Evolutionary conservation across 306 rosid genomes (phyloP).

Genomic region (Lithocarpus polystachyus): DNA sequence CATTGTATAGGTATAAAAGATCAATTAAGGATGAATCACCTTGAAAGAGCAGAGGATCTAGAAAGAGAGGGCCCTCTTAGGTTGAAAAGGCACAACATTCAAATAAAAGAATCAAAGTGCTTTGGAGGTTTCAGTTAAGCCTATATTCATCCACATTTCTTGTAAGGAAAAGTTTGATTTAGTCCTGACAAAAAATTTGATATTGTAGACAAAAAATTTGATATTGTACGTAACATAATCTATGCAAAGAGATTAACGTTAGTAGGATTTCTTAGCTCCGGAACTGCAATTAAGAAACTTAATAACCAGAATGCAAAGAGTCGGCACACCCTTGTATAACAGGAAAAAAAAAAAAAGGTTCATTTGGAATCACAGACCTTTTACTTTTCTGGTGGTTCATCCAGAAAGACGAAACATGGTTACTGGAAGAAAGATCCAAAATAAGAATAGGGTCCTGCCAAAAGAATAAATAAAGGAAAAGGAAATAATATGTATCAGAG

Average conservation of each 20-base stretch:
- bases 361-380: slow-evolving; percentile 51
- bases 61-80: neutral
- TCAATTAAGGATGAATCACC: neutral
- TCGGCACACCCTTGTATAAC: neutral
- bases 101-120: neutral
- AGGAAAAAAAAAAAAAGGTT: neutral
- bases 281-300: neutral
- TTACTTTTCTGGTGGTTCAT: slow-evolving; percentile 78
- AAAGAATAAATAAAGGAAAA: slow-evolving; percentile 11
- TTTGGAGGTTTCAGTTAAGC: neutral
- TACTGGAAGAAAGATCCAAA: slow-evolving; percentile 64
- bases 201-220: neutral
- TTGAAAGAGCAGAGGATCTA: neutral
- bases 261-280: neutral
- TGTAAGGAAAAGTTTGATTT: slow-evolving; percentile 6
- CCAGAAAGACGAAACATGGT: slow-evolving; percentile 79
- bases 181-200: neutral
- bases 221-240: neutral
- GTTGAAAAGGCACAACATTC: too few species aligned
- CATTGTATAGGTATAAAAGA: neutral
- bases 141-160: neutral
- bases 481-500: slow-evolving; percentile 5
- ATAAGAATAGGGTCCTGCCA: slow-evolving; percentile 78
- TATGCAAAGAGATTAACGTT: neutral
- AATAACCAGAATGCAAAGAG: neutral